These are phyloP conservation scores for Acer saccharum DNA, from an alignment of 345 rosid genomes.

Conservation along the genomic window DNA sequence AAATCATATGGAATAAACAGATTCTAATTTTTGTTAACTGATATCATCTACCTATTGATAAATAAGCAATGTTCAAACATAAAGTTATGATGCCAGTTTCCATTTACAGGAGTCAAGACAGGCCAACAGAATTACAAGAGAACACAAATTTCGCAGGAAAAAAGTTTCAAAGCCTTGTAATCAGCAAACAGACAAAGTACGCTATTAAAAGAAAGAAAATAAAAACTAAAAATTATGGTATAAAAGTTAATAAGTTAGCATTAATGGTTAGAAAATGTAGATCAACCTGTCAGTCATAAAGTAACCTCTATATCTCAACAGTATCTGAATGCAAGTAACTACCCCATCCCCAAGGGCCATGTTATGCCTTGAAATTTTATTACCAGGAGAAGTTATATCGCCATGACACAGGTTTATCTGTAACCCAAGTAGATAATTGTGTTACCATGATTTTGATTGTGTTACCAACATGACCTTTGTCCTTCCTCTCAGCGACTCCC, in stretches of 20 bases:
- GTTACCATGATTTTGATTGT: neutral
- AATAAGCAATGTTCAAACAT: neutral
- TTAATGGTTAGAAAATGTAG: neutral
- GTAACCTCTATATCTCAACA: neutral
- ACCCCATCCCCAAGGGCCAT: neutral
- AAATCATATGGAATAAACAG: neutral
- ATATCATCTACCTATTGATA: slow-evolving; percentile 4
- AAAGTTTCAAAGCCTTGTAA: neutral
- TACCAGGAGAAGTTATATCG: neutral
- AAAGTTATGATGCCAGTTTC: neutral
- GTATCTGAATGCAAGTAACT: neutral
- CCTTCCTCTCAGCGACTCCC: neutral
- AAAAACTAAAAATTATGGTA: neutral
- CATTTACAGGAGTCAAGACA: neutral
- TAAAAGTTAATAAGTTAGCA: neutral
- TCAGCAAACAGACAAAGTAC: neutral
- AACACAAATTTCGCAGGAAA: slow-evolving; percentile 2
- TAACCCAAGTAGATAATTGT: neutral
- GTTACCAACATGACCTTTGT: neutral
- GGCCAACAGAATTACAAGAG: neutral
- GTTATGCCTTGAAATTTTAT: neutral
- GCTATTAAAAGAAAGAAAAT: neutral
- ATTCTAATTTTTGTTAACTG: neutral
- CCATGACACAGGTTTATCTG: neutral
- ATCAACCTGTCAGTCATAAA: neutral